phyloP scores from a whole-genome alignment of 306 rosid genomes.

The Medicago truncatula region MtrunA17r5.0-ANR NC_053042.1:40361001-40361500 shows the following conservation, averaged over 20 bases:
- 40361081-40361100: conserved; percentile 84
- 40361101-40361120: conserved; percentile 78
- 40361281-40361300: conserved; percentile 87
- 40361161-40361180: conserved; percentile 14
- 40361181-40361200: conserved; percentile 33
- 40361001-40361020: conserved; percentile 96
- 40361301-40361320: conserved; percentile 73
- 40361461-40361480: conserved; percentile 84
- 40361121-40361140: conserved; percentile 65
- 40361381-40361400: conserved; percentile 26
- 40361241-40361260: conserved; percentile 59
- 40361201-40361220: conserved; percentile 77
- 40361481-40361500: conserved; percentile 70
- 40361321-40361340: conserved; percentile 78
- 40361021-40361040: conserved; percentile 95
- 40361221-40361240: conserved; percentile 80
- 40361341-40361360: conserved; percentile 92
- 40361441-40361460: conserved; percentile 80
- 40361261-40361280: conserved; percentile 69
- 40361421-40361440: conserved; percentile 26
- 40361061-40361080: conserved; percentile 76
- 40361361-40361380: conserved; percentile 78
- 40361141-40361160: conserved; percentile 20
- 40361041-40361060: conserved; percentile 82
- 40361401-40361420: conserved; percentile 17